Conservation (phyloP, 805 yeast genomes). For the Ogataea polymorpha region DNA sequence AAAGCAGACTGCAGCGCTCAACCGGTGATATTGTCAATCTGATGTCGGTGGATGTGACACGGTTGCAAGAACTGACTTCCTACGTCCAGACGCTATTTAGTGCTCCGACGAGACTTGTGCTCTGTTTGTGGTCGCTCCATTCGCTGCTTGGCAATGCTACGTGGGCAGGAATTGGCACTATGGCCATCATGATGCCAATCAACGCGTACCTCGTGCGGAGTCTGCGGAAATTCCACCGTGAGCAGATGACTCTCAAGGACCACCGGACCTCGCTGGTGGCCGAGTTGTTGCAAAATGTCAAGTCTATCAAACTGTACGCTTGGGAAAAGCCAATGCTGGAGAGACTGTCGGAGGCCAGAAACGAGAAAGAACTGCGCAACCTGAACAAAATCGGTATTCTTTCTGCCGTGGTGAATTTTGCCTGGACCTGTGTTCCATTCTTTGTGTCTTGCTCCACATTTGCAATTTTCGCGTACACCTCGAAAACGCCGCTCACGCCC, state of each 20-base stretch:
- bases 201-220: constrained; percentile 47
- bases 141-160: constrained; percentile 56
- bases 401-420: constrained; percentile 46
- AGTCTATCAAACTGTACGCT: constrained; percentile 63
- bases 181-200: constrained; percentile 56
- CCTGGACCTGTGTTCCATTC: constrained; percentile 65
- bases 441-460: constrained; percentile 62
- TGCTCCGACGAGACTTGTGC: constrained; percentile 54
- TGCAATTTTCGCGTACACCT: constrained; percentile 46
- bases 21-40: constrained; percentile 81
- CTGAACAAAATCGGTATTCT: constrained; percentile 46
- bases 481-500: constrained; percentile 53
- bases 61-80: constrained; percentile 58
- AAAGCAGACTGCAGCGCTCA: constrained; percentile 54
- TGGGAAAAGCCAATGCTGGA: constrained; percentile 67
- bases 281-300: constrained; percentile 58
- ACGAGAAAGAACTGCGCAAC: constrained; percentile 53
- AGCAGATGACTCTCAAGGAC: constrained; percentile 63
- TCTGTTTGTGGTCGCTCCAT: constrained; percentile 54
- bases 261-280: constrained; percentile 54
- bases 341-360: constrained; percentile 51
- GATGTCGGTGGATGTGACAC: constrained; percentile 70
- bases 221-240: constrained; percentile 44
- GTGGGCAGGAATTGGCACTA: constrained; percentile 51
- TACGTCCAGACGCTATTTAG: constrained; percentile 53